Percentiles rank a stretch among this genome's conserved stretches.
Conservation (phyloP, 2,329 filamentous ascomycete genomes). For the Arthrinium phaeospermum region DNA sequence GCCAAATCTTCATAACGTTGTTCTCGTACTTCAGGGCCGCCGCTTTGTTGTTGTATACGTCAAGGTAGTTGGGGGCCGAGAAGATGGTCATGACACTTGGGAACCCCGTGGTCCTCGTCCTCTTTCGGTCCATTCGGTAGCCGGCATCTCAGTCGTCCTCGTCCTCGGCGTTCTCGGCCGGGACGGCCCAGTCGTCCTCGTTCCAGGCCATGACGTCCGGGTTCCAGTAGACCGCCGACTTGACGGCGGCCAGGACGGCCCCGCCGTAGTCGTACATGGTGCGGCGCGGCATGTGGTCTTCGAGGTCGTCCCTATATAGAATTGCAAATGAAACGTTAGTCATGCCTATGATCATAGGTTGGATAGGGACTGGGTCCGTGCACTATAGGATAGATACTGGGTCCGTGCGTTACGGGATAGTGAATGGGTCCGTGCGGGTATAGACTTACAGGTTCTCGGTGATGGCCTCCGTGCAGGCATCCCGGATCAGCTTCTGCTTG, state of each 20-base stretch:
- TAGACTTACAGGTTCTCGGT: too few species aligned
- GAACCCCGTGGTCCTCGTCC: constrained; percentile 87
- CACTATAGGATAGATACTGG: too few species aligned
- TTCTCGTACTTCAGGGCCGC: constrained; percentile 99
- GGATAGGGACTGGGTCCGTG: too few species aligned
- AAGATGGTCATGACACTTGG: constrained; percentile 99
- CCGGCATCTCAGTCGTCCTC: constrained; percentile 74
- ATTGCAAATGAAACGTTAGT: too few species aligned
- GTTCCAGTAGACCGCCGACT: background rate
- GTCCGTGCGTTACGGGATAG: too few species aligned
- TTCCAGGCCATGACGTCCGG: background rate
- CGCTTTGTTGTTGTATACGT: constrained; percentile 99
- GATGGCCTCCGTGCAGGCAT: too few species aligned
- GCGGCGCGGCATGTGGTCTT: too few species aligned
- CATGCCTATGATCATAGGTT: too few species aligned
- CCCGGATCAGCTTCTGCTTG: too few species aligned
- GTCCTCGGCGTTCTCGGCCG: too few species aligned
- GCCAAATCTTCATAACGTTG: constrained; percentile 99
- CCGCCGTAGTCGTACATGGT: background rate
- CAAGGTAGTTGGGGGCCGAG: constrained; percentile 97
- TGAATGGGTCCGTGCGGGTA: too few species aligned
- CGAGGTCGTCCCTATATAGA: too few species aligned
- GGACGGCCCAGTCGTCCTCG: background rate
- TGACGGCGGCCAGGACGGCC: background rate
- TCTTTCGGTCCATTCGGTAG: constrained; percentile 99